Evolutionary conservation across 208 protist species (phyloP), one percentile per base, ranked within the genome.

Genomic region (Leishmania lainsoni): DNA sequence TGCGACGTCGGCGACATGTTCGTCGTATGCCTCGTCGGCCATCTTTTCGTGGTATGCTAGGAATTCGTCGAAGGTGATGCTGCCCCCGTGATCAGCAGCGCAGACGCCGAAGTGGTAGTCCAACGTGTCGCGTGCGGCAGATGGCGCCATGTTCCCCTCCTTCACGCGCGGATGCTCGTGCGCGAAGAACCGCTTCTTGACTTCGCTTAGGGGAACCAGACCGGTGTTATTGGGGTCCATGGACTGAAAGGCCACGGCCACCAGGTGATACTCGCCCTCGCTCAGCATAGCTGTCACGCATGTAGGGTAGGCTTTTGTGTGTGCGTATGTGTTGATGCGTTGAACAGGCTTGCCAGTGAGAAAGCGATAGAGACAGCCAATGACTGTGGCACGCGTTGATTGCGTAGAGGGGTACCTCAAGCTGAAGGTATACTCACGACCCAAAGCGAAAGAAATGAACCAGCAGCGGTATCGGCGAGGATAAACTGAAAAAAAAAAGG

Each of bases 11-110:
- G 54, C 76, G 3, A 93, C 88, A 1, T 88, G 74, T 81, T 92
- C 90, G 48, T 89, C 79, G 70, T 88, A 85, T 35, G 90, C 91
- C 80, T 97, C 94, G 65, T 88, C 79, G 20, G 86, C 90, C 69
- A 97, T 86, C 48, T 94, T 93, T 58, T 96, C 89, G 70, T 97
- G 94, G 80, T 92, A 96, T 16, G 80, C 65, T 35, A 95, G 54
- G 72, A 97, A 97, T 54, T 96, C 94, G 65, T 96, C 91, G 52
- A 96, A 88, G 29, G 91, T 93, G 77, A 97, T 83, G 73, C 88
- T 81, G 61, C 88, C 90, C 69, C 81, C 77, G 70, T 94, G 82
- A 58, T 90, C 86, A 66, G 72, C 66, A 3, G 87, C 90, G 63
- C 89, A 94, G 26, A 68, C 42, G 39, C 80, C 86, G 52, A 97